Evolutionary conservation across 2,329 filamentous ascomycete genomes (phyloP).

Genomic region (Mycosphaerelloides madeirae): DNA sequence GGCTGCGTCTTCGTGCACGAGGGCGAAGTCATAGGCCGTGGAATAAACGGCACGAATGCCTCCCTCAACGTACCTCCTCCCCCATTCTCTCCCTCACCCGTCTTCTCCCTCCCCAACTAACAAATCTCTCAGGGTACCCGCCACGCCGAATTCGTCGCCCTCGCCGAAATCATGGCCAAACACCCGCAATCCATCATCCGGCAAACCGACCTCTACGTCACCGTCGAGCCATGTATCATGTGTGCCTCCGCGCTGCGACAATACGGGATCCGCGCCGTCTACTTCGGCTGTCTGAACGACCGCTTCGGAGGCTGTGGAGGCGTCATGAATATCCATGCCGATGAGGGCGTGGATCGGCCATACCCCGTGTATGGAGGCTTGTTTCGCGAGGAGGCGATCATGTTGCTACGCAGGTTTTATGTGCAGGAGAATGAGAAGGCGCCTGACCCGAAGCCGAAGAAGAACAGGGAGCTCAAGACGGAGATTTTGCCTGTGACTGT

Average conservation of each 20-base stretch:
- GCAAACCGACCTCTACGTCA: conserved; percentile 84
- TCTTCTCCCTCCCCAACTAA: background rate
- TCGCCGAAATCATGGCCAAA: conserved; percentile 60
- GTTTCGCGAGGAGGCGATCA: conserved; percentile 87
- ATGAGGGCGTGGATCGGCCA: conserved; percentile 67
- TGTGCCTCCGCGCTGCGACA: conserved; percentile 90
- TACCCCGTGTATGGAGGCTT: conserved; percentile 83
- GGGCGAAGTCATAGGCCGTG: conserved; percentile 72
- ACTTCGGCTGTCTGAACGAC: conserved; percentile 93
- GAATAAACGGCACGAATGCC: conserved; percentile 96
- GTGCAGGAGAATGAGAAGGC: conserved; percentile 94
- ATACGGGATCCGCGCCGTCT: conserved; percentile 80
- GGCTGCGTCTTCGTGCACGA: conserved; percentile 88
- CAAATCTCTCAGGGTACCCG: conserved; percentile 64
- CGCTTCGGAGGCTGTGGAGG: conserved; percentile 95
- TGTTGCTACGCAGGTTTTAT: conserved; percentile 87
- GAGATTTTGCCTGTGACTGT: conserved; percentile 48
- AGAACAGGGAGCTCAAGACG: conserved; percentile 59
- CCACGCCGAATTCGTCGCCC: conserved; percentile 91
- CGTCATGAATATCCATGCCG: conserved; percentile 79
- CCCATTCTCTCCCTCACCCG: background rate
- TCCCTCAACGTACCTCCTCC: conserved; percentile 57
- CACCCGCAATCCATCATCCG: conserved; percentile 65
- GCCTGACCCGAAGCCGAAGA: conserved; percentile 61
- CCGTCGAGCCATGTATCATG: conserved; percentile 98